phyloP scores from a whole-genome alignment of 345 rosid genomes.

The Abelmoschus esculentus region DNA sequence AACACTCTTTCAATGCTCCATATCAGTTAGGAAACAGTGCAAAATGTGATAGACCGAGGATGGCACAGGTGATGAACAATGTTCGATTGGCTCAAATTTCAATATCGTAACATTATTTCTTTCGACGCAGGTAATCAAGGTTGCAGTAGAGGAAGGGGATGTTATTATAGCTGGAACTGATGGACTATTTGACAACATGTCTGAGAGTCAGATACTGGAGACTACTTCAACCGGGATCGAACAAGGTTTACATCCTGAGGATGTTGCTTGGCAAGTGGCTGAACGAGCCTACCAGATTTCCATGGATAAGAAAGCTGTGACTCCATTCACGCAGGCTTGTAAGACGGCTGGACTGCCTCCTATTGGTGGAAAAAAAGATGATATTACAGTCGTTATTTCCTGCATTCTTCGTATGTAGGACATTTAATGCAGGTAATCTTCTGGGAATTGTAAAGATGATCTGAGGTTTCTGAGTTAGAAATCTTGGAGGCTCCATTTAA shows the following conservation, averaged over 20 bases:
- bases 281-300: slow-evolving; percentile 6
- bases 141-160: slow-evolving; percentile 12
- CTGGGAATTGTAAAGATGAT: background rate
- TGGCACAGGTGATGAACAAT: background rate
- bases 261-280: slow-evolving; percentile 11
- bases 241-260: slow-evolving; percentile 9
- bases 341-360: background rate
- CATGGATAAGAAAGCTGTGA: slow-evolving; percentile 4
- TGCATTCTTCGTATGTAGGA: background rate
- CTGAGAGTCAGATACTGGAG: slow-evolving; percentile 3
- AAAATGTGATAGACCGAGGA: background rate
- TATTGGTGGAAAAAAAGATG: slow-evolving; percentile 16
- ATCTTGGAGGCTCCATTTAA: too few species aligned
- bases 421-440: background rate
- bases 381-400: slow-evolving; percentile 18
- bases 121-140: background rate
- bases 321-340: slow-evolving; percentile 13
- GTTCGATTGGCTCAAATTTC: background rate
- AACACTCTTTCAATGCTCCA: background rate
- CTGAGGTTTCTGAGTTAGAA: too few species aligned
- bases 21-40: background rate
- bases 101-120: too few species aligned
- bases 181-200: slow-evolving; percentile 22
- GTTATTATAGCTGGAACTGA: slow-evolving; percentile 15
- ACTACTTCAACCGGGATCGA: background rate